Evolutionary conservation across 176 grass and related monocot species (phyloP), one percentile per base, ranked within the genome.

Genomic region (bread wheat (Triticum aestivum)): DNA sequence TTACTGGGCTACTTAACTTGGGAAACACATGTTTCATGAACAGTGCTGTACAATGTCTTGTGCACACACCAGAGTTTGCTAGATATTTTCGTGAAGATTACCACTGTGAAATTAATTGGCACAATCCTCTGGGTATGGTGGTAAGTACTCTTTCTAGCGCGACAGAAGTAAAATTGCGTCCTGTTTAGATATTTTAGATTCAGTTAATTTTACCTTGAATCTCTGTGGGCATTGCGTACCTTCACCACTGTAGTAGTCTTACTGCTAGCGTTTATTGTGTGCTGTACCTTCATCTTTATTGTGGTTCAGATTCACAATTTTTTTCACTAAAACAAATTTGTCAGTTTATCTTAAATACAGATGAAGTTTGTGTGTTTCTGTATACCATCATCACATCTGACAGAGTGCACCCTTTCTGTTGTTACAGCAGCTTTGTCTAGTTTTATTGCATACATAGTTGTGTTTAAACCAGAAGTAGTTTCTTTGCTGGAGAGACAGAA

Each of bases 21-120:
- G 97, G 97, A 86, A 99, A 99, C 86, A 99, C 97, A 73, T 99
- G 97, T 86, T 99, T 94, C 84, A 99, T 99, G 97, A 99, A 99
- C 83, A 99, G 94, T 89, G 92, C 97, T 18, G 83, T 99, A 80
- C 97, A 99, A 76, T 99, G 97, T 87, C 92, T 99, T 5, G 97
- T 99, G 68, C 97, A 99, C 88, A 99, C 97, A 73, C 97, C 94
- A 33, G 94, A 99, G 68, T 97, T 99, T 66, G 91, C 97, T 52
- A 94, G 80, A 89, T 99, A 96, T 83, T 99, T 99, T 90, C 90
- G 94, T 66, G 94, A 99, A 89, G 97, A 99, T 87, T 99, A 99
- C 70, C 90, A 81, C 81, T 81, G 79, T n/a, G 97, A 99, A 91
- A 99, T 99, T 85, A 99, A 99, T 93, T 91, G 97, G 87, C 92